Evolutionary conservation across 805 yeast genomes (phyloP), one percentile per base, ranked within the genome.

Genomic region (Nakazawaea populi): DNA sequence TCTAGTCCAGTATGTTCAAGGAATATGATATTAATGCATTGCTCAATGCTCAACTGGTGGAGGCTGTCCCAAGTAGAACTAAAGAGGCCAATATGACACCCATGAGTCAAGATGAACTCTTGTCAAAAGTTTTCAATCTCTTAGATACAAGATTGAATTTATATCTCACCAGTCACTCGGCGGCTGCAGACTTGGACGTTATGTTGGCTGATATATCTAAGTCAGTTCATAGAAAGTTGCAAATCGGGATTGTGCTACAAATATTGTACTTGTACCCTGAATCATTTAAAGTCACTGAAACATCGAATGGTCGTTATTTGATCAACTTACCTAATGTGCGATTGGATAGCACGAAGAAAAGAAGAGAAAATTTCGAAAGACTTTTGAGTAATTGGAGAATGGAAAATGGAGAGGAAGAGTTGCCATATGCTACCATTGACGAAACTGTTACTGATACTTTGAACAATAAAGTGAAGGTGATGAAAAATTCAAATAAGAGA

Each of bases 231-330:
- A 38, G 34, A 30, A 28, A 44, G 34, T 8, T 49, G 18, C 37
- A 14, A 2, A 39, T 49, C 11, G 6, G 31, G n/a, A n/a, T 31
- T 11, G 44, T 49, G n/a, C 27, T 49, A n/a, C 52, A 50, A 31
- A 50, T 50, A 28, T 42, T 50, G 38, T 36, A 45, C 24, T 4
- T 46, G 2, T 50, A 39, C 36, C 52, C 52, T 4, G 49, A 42
- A n/a, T 41, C 47, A 8, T 50, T 46, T 30, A 36, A 42, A 31
- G 49, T 50, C 4, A 27, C 10, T 8, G 47, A 42, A 38, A 50
- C 52, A 8, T 44, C 47, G 12, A 50, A 34, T 50, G 49, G 49
- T 14, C 24, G 35, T 5, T 45, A 44, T 14, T 42, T 50, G 34
- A 50, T 50, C 9, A 44, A 46, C 28, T 35, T 39, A 30, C 43